Evolutionary conservation across 768 basidiomycete genomes (phyloP), one percentile per base, ranked within the genome.

Genomic region (Cystofilobasidium macerans): DNA sequence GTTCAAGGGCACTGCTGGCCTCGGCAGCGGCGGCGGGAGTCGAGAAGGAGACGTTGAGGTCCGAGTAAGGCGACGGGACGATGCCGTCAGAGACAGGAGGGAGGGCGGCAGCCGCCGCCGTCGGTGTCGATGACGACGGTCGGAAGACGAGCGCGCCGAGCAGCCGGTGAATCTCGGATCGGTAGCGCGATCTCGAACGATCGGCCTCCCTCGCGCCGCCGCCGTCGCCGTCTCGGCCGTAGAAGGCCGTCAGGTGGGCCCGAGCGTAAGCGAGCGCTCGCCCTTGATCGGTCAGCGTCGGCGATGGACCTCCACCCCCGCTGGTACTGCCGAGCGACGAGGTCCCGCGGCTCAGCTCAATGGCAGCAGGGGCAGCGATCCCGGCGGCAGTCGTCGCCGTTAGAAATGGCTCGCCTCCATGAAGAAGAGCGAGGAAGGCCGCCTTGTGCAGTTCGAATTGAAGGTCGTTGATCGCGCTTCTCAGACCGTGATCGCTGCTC

Each of bases 141-240:
- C 80, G 78, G 40, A 74, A 74, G 26, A 77, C 62, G 22, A 87
- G 65, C 72, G 75, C 85, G 84, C 83, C 79, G 77, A 88, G 80
- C 26, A 95, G 81, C 12, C 87, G 82, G 58, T 78, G 80, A 71
- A 92, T 82, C 69, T 89, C 87, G 4, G 74, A 69, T 35, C 79
- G 75, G 69, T 92, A 83, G 14, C n/a, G n/a, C n/a, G n/a, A n/a
- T n/a, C n/a, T n/a, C n/a, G n/a, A n/a, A n/a, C n/a, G n/a, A n/a
- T n/a, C n/a, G n/a, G n/a, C n/a, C n/a, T n/a, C n/a, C n/a, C n/a
- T n/a, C n/a, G n/a, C n/a, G n/a, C n/a, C n/a, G n/a, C n/a, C n/a
- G n/a, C n/a, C n/a, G n/a, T n/a, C n/a, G n/a, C n/a, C n/a, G n/a
- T n/a, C n/a, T n/a, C 82, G 80, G 0, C 78, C 69, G 71, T 83